Base-by-base conservation (phyloP, 2,329 filamentous ascomycete genomes). In the Exophiala sideris region DNA sequence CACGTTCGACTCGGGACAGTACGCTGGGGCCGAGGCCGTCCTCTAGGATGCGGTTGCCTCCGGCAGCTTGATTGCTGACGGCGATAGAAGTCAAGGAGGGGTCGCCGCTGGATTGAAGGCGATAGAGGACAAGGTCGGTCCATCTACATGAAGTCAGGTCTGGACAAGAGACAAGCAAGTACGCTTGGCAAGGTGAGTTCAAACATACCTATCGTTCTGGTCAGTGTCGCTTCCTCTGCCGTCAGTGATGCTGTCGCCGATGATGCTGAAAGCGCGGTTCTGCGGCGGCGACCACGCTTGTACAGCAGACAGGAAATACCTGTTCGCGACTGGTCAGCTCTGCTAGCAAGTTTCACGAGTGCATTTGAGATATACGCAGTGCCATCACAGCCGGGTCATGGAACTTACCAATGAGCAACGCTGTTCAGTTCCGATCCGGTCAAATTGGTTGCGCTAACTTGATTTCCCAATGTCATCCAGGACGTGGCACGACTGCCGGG, bases 241-340 rank as follows among this genome's bases (percentile, higher is more conserved):
- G 63, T 87, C 84, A 3, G 83, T 86, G 64, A 87, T 84, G 62
- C 79, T 83, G 67, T 90, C 79, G 1, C 82, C 79, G 40, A 90
- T 71, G 41, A 86, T 75, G 10, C 79, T 69, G 36, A 85, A 70
- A 3, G 76, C 72, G 51, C 75, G 66, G 8, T 72, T 64, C 21
- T 73, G 56, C 2, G 59, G 67, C 0, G 79, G 75, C 0, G 75
- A 67, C 70, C 73, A 78, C n/a, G 75, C 81, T 65, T 85, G 81
- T 7, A 86, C 66, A 3, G 76, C 76, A 34, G 76, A 80, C 61
- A 85, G 69, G 58, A 84, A 83, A 68, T 83, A 86, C 81, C 82
- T 76, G 20, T 64, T 67, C 73, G 50, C 69, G 64, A 36, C 68
- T 64, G 65, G 21, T 39, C 45, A 48, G 10, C 33, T 24, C 29